A percentile compares a stretch with the other conserved stretches of the same genome.
Evolutionary conservation across 2,329 filamentous ascomycete species (phyloP).

Genomic region (Bimuria novae-zelandiae): DNA sequence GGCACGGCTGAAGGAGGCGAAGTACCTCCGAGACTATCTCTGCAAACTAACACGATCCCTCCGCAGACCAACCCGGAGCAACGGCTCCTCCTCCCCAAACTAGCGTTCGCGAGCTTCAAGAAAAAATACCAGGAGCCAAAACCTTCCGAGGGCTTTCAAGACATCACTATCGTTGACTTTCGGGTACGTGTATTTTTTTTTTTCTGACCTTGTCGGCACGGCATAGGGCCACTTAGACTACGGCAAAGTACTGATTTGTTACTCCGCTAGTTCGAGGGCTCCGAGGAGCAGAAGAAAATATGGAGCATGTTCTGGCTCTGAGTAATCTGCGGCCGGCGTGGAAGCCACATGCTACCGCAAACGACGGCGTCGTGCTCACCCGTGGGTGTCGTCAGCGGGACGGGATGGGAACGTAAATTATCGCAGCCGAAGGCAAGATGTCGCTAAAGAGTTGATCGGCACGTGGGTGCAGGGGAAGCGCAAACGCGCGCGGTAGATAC

Average conservation of each 20-base stretch:
- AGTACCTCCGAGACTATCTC: constrained; percentile 9
- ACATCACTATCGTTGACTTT: constrained; percentile 78
- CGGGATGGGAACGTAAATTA: constrained; percentile 1
- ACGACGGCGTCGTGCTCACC: background rate
- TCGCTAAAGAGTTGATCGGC: too few species aligned
- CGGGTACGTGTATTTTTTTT: constrained; percentile 58
- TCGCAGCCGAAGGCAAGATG: too few species aligned
- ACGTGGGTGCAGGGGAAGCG: too few species aligned
- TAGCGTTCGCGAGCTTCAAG: constrained; percentile 79
- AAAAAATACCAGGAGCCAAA: constrained; percentile 75
- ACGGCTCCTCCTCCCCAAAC: constrained; percentile 70
- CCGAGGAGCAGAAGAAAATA: constrained; percentile 66
- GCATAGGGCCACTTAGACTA: too few species aligned
- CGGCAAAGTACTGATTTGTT: constrained; percentile 27
- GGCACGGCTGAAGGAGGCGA: constrained; percentile 3
- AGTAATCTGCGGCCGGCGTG: constrained; percentile 17
- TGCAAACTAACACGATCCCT: constrained; percentile 25
- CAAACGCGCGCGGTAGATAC: too few species aligned
- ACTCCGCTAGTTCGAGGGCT: constrained; percentile 64
- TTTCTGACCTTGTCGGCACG: too few species aligned
- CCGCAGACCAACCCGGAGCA: constrained; percentile 79
- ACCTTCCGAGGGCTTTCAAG: constrained; percentile 78
- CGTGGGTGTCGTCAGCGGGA: constrained; percentile 4
- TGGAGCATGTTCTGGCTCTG: constrained; percentile 82
- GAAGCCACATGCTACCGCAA: background rate